phyloP scores from a whole-genome alignment of 2,329 filamentous ascomycete genomes.

The Epichloe sibirici region DNA sequence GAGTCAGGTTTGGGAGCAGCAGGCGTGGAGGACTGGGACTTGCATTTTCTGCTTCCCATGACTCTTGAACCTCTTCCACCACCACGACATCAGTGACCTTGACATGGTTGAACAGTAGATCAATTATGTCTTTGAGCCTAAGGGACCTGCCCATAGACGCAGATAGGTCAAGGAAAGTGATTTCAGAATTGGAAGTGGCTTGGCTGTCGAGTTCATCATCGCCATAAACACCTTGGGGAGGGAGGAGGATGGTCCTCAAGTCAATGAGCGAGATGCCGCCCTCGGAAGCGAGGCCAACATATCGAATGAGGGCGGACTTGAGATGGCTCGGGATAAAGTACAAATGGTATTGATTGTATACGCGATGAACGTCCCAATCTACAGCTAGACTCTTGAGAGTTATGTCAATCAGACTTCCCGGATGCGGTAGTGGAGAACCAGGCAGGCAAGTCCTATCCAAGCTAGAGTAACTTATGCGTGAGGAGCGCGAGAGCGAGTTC shows the following conservation, averaged over 20 bases:
- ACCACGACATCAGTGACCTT: conserved; percentile 3
- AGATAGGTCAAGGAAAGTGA: conserved; percentile 42
- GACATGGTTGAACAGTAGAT: conserved; percentile 34
- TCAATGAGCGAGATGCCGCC: conserved; percentile 38
- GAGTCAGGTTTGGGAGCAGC: conserved; percentile 45
- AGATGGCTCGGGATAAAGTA: conserved; percentile 41
- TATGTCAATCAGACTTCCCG: conserved; percentile 38
- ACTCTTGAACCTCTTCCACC: conserved; percentile 30
- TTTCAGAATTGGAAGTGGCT: conserved; percentile 17
- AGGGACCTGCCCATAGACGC: conserved; percentile 39
- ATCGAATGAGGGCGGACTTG: conserved; percentile 38
- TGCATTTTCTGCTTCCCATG: conserved; percentile 36
- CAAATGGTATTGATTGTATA: conserved; percentile 45
- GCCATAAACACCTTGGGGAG: conserved; percentile 16
- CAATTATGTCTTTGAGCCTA: conserved; percentile 37
- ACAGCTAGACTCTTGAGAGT: conserved; percentile 36
- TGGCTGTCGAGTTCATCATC: conserved; percentile 16
- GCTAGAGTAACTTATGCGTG: conserved; percentile 11
- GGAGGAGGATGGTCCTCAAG: conserved; percentile 33
- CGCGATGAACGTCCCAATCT: conserved; percentile 43
- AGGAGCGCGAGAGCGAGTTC: conserved; percentile 8
- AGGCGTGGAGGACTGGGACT: conserved; percentile 20
- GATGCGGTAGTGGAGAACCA: conserved; percentile 29
- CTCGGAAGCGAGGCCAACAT: conserved; percentile 32
- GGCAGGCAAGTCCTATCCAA: conserved; percentile 26